phyloP scores from a whole-genome alignment of 1,284 basidiomycete species.

The Ganoderma meredithae region DNA sequence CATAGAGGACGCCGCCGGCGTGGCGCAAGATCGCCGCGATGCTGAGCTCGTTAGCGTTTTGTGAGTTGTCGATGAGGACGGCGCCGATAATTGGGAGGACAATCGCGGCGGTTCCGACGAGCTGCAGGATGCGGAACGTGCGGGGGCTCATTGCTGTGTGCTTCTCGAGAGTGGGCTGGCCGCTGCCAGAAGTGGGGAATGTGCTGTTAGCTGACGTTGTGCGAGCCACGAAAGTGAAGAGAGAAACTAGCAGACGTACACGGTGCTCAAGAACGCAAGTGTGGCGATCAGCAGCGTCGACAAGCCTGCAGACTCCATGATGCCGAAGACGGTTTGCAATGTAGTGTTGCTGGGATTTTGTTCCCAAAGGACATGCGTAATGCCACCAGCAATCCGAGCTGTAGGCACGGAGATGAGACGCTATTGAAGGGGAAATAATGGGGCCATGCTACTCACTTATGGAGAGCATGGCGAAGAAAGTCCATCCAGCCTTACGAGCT shows the following conservation, averaged over 20 bases:
- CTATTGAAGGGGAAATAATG: too few relatives aligned
- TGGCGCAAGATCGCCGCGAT: constrained; percentile 49
- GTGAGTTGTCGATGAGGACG: constrained; percentile 27
- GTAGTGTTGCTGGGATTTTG: constrained; percentile 46
- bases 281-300: constrained; percentile 62
- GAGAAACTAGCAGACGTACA: constrained; percentile 50
- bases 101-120: constrained; percentile 56
- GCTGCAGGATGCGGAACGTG: constrained; percentile 36
- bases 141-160: constrained; percentile 24
- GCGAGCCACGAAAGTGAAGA: constrained; percentile 8
- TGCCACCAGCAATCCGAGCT: constrained; percentile 66
- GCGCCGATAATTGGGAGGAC: constrained; percentile 59
- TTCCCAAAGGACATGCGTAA: constrained; percentile 61
- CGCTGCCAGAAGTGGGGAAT: constrained; percentile 27
- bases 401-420: background rate
- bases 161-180: constrained; percentile 30
- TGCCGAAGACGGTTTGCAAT: constrained; percentile 57
- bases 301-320: constrained; percentile 62
- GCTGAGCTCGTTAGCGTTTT: constrained; percentile 24
- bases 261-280: constrained; percentile 64
- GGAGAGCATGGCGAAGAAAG: constrained; percentile 18
- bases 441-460: background rate
- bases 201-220: background rate
- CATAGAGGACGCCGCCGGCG: constrained; percentile 58
- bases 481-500: constrained; percentile 25